These are phyloP conservation scores for Suhomyces bolitotheri DNA, from an alignment of 1,139 yeast genomes.

Conservation along the genomic window DNA sequence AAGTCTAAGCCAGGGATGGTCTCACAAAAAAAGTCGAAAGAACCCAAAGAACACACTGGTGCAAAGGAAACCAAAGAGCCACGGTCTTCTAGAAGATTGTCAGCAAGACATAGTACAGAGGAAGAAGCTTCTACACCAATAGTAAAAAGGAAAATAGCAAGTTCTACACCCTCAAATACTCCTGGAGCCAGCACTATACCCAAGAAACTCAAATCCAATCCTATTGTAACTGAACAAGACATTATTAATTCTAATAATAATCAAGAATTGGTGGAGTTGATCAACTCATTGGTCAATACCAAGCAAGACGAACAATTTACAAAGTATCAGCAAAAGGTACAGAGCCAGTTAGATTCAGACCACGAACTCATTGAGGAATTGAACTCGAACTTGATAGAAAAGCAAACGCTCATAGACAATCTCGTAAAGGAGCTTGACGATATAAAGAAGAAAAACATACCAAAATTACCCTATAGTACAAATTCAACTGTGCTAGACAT, in stretches of 20 bases:
- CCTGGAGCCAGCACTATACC: background rate
- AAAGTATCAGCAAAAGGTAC: conserved; percentile 30
- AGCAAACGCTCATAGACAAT: conserved; percentile 30
- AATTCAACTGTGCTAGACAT: conserved; percentile 9
- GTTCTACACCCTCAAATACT: conserved; percentile 3
- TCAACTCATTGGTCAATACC: conserved; percentile 36
- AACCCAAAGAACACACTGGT: background rate
- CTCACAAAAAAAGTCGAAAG: too few relatives aligned
- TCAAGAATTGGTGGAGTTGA: conserved; percentile 31
- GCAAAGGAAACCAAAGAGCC: conserved; percentile 5
- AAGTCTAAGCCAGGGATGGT: too few relatives aligned
- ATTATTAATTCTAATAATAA: conserved; percentile 29
- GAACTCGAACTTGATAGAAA: conserved; percentile 26
- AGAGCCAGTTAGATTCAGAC: conserved; percentile 31
- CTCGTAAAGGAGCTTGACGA: conserved; percentile 18
- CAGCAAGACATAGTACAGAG: conserved; percentile 3
- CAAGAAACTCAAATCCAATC: conserved; percentile 10
- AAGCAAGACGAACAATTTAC: conserved; percentile 38
- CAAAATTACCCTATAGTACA: conserved; percentile 4
- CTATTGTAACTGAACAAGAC: conserved; percentile 34
- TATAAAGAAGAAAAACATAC: conserved; percentile 7
- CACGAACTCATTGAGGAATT: conserved; percentile 30
- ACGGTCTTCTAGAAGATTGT: conserved; percentile 4
- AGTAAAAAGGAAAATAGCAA: conserved; percentile 5
- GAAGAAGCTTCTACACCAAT: conserved; percentile 8